Percentiles rank a stretch among this genome's conserved stretches.
Conservation (phyloP, 345 rosid genomes). For the Turnera subulata region DNA sequence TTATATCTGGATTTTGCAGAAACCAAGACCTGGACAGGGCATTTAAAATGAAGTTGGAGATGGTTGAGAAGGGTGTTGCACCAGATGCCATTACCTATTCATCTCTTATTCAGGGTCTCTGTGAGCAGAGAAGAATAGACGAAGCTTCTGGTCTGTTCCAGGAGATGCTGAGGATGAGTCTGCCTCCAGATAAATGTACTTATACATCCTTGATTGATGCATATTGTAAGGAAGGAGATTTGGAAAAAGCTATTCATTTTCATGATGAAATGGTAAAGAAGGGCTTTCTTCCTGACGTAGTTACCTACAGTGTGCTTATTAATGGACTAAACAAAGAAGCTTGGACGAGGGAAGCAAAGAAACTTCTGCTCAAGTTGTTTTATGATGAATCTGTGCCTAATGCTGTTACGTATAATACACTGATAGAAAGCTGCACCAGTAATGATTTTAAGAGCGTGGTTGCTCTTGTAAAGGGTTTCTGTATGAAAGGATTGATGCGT, state of each 20-base stretch:
- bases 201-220: slow-evolving; percentile 76
- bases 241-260: slow-evolving; percentile 51
- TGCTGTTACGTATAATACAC: slow-evolving; percentile 56
- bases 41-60: slow-evolving; percentile 50
- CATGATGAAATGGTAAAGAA: slow-evolving; percentile 75
- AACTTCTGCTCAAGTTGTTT: slow-evolving; percentile 73
- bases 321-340: slow-evolving; percentile 86
- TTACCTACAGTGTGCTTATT: slow-evolving; percentile 80
- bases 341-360: slow-evolving; percentile 76
- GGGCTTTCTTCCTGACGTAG: slow-evolving; percentile 78
- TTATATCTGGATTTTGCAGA: slow-evolving; percentile 68
- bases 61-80: slow-evolving; percentile 54
- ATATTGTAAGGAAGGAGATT: slow-evolving; percentile 61
- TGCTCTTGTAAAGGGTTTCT: slow-evolving; percentile 80
- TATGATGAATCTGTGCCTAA: slow-evolving; percentile 69
- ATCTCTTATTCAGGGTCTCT: slow-evolving; percentile 68
- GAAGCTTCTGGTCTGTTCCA: slow-evolving; percentile 73
- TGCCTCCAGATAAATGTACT: slow-evolving; percentile 63
- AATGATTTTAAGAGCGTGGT: slow-evolving; percentile 56
- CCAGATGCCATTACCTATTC: slow-evolving; percentile 75
- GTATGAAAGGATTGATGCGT: slow-evolving; percentile 84
- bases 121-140: slow-evolving; percentile 53
- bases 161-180: slow-evolving; percentile 53
- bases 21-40: slow-evolving; percentile 58
- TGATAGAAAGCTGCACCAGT: slow-evolving; percentile 64